Base-by-base conservation (phyloP, 257 asterid species). In the Capsicum baccatum region DNA sequence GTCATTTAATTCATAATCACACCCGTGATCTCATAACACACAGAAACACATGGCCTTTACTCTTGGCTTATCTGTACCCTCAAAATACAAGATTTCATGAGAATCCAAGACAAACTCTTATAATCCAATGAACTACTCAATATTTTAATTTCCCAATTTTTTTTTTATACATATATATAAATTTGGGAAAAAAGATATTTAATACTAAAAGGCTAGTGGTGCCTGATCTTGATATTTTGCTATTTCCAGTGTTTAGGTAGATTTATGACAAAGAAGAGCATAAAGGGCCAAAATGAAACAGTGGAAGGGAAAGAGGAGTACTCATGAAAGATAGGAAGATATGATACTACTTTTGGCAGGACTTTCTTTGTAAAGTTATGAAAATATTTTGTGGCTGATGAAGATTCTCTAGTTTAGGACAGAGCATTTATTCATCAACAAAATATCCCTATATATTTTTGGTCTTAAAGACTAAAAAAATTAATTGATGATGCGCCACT, bases 1-100 rank as follows among this genome's bases (percentile, higher is more conserved):
- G 83, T 90, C 95, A 90, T 86, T 88, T 64, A 79, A 78, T 81
- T 76, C 84, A 89, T 86, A 59, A 85, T 83, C 86, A 81, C 86
- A 74, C 91, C 88, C 91, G 89, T 83, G 88, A 88, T 86, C 88
- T 81, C 78, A 81, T 81, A 26, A 76, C 50, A 54, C 85, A 79
- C 85, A 73, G 74, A 86, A 84, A 82, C 87, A 74, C 44, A 81
- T 48, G 85, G 8, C 63, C 60, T 76, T 76, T 76, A 7, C 26
- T 76, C 48, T 52, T 33, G 63, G 54, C 81, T 76, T 26, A 26
- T 26, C n/a, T 26, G 80, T 76, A 76, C 64, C 63, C 0, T 9
- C 17, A 13, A 55, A 50, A 76, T 21, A 66, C 9, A 21, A 76
- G 63, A 76, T 76, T 76, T 76, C 81, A 78, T 54, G 50, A 26